Conservation (phyloP, 305 asterid genomes). For the Rubia balearica region DNA sequence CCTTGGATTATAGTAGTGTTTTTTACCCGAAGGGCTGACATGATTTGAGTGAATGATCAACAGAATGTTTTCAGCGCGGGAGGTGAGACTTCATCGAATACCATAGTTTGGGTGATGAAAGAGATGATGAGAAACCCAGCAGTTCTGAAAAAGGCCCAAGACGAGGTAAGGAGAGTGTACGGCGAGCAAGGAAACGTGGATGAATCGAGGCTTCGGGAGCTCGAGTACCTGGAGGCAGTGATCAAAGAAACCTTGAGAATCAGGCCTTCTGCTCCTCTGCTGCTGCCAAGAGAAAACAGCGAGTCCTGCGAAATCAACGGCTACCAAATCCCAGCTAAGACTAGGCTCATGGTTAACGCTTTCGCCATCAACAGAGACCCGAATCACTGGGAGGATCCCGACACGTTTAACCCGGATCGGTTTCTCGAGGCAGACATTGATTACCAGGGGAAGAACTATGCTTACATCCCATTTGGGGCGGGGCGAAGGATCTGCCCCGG, state of each 20-base stretch:
- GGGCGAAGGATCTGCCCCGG: conserved; percentile 12
- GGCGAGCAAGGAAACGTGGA: background rate
- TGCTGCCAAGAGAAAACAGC: background rate
- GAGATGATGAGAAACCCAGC: background rate
- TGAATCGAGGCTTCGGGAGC: background rate
- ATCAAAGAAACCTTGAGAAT: conserved; percentile 9
- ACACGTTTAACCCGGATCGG: conserved; percentile 6
- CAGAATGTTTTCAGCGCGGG: conserved; percentile 4
- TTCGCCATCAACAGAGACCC: conserved; percentile 5
- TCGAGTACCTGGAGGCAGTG: background rate
- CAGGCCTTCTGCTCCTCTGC: background rate
- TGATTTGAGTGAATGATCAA: background rate
- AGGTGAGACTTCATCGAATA: background rate
- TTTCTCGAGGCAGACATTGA: background rate
- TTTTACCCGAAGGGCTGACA: background rate
- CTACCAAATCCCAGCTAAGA: background rate
- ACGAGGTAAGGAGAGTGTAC: background rate
- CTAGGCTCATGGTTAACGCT: background rate
- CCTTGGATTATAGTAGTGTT: too few species aligned
- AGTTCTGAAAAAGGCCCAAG: background rate
- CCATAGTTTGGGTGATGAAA: background rate
- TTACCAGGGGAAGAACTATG: background rate
- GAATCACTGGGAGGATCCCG: conserved; percentile 2
- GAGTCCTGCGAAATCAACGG: background rate
- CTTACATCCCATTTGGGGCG: conserved; percentile 8